A percentile compares a stretch with the other conserved stretches of the same genome.
Evolutionary conservation across 805 yeast species (phyloP).

Genomic region (Candida peoriensis): DNA sequence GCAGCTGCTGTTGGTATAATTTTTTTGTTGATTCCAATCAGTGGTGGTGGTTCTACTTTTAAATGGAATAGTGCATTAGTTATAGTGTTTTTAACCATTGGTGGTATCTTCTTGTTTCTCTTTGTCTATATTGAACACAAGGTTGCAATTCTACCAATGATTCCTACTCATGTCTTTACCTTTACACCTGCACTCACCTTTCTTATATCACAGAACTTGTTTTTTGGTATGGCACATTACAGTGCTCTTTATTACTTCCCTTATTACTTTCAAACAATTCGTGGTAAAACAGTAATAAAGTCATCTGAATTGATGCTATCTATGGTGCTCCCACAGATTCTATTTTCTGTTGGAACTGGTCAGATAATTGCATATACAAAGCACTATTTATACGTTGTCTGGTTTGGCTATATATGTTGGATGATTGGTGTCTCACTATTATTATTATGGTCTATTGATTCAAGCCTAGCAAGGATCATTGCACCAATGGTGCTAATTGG

Average conservation of each 20-base stretch:
- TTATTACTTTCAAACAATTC: constrained; percentile 28
- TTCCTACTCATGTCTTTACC: constrained; percentile 43
- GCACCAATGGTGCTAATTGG: constrained; percentile 33
- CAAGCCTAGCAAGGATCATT: constrained; percentile 29
- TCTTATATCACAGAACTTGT: constrained; percentile 30
- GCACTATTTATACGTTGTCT: constrained; percentile 12
- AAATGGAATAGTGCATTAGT: constrained; percentile 39
- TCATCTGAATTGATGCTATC: constrained; percentile 6
- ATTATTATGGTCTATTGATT: constrained; percentile 21
- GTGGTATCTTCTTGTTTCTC: constrained; percentile 30
- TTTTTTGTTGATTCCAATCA: constrained; percentile 43
- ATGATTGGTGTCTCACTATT: constrained; percentile 4
- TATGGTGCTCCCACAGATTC: constrained; percentile 7
- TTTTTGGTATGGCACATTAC: constrained; percentile 44
- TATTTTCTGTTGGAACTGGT: constrained; percentile 6
- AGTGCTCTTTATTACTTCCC: constrained; percentile 44
- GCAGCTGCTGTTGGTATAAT: constrained; percentile 42
- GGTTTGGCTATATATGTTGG: constrained; percentile 28
- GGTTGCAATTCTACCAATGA: constrained; percentile 46
- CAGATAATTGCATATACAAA: constrained; percentile 3
- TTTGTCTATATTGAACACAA: constrained; percentile 48
- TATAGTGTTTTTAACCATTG: constrained; percentile 32
- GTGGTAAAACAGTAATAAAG: constrained; percentile 22
- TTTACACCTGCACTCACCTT: constrained; percentile 25
- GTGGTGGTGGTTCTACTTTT: constrained; percentile 54